Percentiles rank a stretch among this genome's conserved stretches.
Evolutionary conservation across 805 yeast genomes (phyloP).

Genomic region (Hanseniaspora jakobsenii): DNA sequence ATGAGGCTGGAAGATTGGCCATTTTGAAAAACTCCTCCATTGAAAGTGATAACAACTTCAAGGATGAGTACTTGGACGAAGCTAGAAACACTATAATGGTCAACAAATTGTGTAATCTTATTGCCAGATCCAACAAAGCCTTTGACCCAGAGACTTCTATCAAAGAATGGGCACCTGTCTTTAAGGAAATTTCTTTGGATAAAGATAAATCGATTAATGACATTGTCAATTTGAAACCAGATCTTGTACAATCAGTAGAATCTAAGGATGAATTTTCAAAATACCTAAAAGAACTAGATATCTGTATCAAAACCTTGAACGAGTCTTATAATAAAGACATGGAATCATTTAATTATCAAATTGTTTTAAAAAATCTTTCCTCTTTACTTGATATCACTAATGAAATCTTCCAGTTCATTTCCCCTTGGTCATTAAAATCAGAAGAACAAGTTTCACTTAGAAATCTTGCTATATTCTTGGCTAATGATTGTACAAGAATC

Average conservation of each 20-base stretch:
- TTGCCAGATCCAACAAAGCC: constrained; percentile 56
- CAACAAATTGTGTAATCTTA: constrained; percentile 72
- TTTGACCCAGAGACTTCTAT: constrained; percentile 46
- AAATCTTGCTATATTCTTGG: constrained; percentile 44
- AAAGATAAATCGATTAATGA: too few species aligned
- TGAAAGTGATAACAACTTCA: constrained; percentile 68
- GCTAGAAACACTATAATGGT: constrained; percentile 50
- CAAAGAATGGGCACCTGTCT: constrained; percentile 17
- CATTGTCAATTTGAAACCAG: too few species aligned
- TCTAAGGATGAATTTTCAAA: constrained; percentile 20
- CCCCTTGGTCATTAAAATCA: constrained; percentile 49
- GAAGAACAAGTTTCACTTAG: constrained; percentile 27
- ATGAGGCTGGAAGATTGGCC: constrained; percentile 64
- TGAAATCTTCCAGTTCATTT: constrained; percentile 45
- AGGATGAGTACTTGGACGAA: constrained; percentile 40
- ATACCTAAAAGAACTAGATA: constrained; percentile 16
- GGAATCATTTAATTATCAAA: constrained; percentile 9
- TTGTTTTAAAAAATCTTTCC: background rate
- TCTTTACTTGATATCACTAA: constrained; percentile 39
- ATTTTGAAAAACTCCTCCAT: constrained; percentile 64
- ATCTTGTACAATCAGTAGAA: too few species aligned
- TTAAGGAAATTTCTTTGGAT: constrained; percentile 19
- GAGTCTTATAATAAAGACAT: background rate
- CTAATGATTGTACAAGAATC: constrained; percentile 55
- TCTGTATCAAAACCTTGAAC: constrained; percentile 17